These are phyloP conservation scores for Antitrichia curtipendula DNA, from an alignment of 225 moss, liverwort and hornwort genomes.

Conservation along the genomic window DNA sequence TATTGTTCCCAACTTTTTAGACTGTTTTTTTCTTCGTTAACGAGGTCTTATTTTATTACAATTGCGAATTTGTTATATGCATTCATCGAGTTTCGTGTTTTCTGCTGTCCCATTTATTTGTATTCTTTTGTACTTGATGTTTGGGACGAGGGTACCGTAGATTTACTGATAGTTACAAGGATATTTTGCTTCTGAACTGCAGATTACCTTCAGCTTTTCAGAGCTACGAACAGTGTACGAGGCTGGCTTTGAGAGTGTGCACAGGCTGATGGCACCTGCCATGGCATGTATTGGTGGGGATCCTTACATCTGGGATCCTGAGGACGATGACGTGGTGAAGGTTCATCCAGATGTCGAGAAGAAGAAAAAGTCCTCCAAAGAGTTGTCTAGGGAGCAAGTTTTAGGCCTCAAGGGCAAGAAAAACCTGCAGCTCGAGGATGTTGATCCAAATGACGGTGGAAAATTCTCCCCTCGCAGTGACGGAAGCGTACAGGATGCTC, in stretches of 20 bases:
- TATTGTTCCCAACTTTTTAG: background rate
- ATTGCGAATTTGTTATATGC: background rate
- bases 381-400: conserved; percentile 39
- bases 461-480: conserved; percentile 81
- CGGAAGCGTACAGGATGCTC: conserved; percentile 63
- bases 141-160: background rate
- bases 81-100: background rate
- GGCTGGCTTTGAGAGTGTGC: conserved; percentile 81
- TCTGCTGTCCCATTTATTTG: background rate
- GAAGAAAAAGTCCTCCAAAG: conserved; percentile 42
- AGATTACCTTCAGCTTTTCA: conserved; percentile 66
- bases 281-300: conserved; percentile 88
- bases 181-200: background rate
- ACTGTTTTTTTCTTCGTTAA: background rate
- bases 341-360: conserved; percentile 39
- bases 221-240: conserved; percentile 71
- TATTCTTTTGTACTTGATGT: background rate
- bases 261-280: conserved; percentile 82
- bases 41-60: background rate
- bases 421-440: conserved; percentile 39
- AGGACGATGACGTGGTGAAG: conserved; percentile 53
- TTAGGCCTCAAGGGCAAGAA: conserved; percentile 39
- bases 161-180: background rate
- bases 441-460: conserved; percentile 46
- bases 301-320: conserved; percentile 64